These are phyloP conservation scores for Colletotrichum tabaci DNA, from an alignment of 2,329 filamentous ascomycete genomes.

Conservation along the genomic window DNA sequence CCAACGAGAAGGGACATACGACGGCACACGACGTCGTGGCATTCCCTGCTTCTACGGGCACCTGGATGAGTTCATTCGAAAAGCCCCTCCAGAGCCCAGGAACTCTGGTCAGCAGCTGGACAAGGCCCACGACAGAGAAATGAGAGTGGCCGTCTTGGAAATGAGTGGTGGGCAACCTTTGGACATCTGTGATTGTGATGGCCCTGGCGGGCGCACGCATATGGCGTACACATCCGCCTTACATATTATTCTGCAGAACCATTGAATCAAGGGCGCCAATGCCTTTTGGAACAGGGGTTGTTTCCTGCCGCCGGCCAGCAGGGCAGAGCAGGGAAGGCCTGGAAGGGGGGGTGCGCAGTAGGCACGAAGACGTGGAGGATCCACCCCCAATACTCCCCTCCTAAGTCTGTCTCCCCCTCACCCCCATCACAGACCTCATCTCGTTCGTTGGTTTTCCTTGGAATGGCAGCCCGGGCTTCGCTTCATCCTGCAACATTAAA, in stretches of 20 bases:
- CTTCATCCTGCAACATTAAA: conserved; percentile 52
- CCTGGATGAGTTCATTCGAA: conserved; percentile 7
- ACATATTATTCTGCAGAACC: conserved; percentile 18
- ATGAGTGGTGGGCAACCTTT: conserved; percentile 31
- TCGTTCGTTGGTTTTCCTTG: conserved; percentile 37
- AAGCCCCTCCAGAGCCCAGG: conserved; percentile 16
- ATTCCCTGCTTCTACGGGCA: conserved; percentile 20
- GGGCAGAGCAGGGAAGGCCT: conserved; percentile 19
- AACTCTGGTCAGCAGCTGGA: conserved; percentile 26
- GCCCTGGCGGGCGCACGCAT: conserved; percentile 29
- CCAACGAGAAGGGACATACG: conserved; percentile 29
- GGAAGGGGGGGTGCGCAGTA: background rate
- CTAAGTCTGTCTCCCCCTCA: conserved; percentile 3
- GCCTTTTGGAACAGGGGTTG: conserved; percentile 33
- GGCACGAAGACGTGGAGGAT: conserved; percentile 33
- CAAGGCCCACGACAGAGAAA: conserved; percentile 26
- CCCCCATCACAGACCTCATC: conserved; percentile 36
- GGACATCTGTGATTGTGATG: conserved; percentile 2
- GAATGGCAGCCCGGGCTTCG: conserved; percentile 23
- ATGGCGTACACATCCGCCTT: background rate
- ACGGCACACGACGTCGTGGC: conserved; percentile 13
- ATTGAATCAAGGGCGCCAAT: conserved; percentile 37
- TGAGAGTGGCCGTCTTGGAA: conserved; percentile 26
- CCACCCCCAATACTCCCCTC: conserved; percentile 39
- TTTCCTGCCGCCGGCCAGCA: conserved; percentile 30